Base-by-base conservation (phyloP, 23 red algal species). In the Agarophyton chilense region DNA sequence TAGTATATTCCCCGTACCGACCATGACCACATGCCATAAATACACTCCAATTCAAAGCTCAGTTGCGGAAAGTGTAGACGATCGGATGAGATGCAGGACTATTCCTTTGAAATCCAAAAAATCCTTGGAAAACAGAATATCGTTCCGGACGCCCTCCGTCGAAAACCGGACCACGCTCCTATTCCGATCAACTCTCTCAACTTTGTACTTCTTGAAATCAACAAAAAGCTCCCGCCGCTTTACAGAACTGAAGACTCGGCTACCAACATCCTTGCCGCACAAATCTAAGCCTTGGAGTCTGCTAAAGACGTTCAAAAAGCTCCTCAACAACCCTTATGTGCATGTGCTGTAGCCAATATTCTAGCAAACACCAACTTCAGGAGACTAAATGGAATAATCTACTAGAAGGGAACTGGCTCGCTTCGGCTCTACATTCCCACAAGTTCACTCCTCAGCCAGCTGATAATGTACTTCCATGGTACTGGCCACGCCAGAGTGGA, bases 11-110 rank as follows among this genome's bases (percentile, higher is more conserved):
- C 71, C 7, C 7, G 22, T 6, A 86, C 61, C 10, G 39, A 86
- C 49, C 81, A 86, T 51, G 81, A 86, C 31, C 81, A 67, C 65
- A 71, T 87, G 34, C 41, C 28, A 4, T 87, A 87, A 40, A 63
- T 87, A 1, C 61, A 74, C 19, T 53, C 82, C 21, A 74, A 87
- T 14, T 3, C 63, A 3, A 71, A 73, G 47, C 82, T 73, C 6
- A 39, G 63, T 57, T 9, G 64, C 16, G 2, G 82, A 47, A 38
- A 87, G 44, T 75, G 43, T 38, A 63, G 82, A 17, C 74, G 82
- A 64, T 53, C 74, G 24, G 82, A 87, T 44, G 65, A 47, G 22
- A 44, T 87, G n/a, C 82, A 58, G 62, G 45, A 87, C 33, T 33
- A n/a, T 44, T 58, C 19, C 13, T 12, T 73, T 39, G 82, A 74